These are phyloP conservation scores for Triglochin maritima DNA, from an alignment of 106 monocot genomes.

Conservation along the genomic window DNA sequence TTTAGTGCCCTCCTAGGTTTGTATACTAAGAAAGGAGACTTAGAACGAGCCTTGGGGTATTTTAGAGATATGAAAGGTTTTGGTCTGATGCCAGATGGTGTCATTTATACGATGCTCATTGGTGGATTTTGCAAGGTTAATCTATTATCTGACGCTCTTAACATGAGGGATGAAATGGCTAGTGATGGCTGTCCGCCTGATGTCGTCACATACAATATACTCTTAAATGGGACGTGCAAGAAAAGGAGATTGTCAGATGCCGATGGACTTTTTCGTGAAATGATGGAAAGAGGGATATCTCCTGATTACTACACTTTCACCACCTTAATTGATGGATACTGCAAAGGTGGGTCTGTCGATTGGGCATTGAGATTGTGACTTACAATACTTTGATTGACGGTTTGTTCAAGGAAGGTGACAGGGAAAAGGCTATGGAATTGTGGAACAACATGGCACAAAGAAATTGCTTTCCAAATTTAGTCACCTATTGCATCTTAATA, in stretches of 20 bases:
- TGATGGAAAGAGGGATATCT: slow-evolving; percentile 57
- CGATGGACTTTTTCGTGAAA: slow-evolving; percentile 49
- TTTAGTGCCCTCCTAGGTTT: slow-evolving; percentile 66
- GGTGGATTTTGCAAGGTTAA: slow-evolving; percentile 52
- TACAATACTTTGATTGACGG: slow-evolving; percentile 91
- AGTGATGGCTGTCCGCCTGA: slow-evolving; percentile 50
- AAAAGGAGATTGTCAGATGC: slow-evolving; percentile 54
- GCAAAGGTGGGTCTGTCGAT: slow-evolving; percentile 39
- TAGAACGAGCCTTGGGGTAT: slow-evolving; percentile 31
- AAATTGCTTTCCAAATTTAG: slow-evolving; percentile 49
- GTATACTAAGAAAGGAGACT: slow-evolving; percentile 50
- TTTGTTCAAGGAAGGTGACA: slow-evolving; percentile 67
- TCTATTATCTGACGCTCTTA: slow-evolving; percentile 43
- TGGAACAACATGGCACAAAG: slow-evolving; percentile 60
- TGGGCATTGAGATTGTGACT: slow-evolving; percentile 53
- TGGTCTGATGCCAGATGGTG: slow-evolving; percentile 59
- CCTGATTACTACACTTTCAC: slow-evolving; percentile 75
- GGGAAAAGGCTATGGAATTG: slow-evolving; percentile 52
- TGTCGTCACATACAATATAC: slow-evolving; percentile 75
- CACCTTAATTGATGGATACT: slow-evolving; percentile 77
- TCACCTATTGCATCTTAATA: slow-evolving; percentile 73
- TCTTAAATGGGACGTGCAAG: slow-evolving; percentile 74
- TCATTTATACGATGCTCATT: slow-evolving; percentile 90
- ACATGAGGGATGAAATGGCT: slow-evolving; percentile 64
- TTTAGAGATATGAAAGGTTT: slow-evolving; percentile 52